These are phyloP conservation scores for Eucalyptus grandis DNA, from an alignment of 345 rosid genomes.

Conservation along the genomic window DNA sequence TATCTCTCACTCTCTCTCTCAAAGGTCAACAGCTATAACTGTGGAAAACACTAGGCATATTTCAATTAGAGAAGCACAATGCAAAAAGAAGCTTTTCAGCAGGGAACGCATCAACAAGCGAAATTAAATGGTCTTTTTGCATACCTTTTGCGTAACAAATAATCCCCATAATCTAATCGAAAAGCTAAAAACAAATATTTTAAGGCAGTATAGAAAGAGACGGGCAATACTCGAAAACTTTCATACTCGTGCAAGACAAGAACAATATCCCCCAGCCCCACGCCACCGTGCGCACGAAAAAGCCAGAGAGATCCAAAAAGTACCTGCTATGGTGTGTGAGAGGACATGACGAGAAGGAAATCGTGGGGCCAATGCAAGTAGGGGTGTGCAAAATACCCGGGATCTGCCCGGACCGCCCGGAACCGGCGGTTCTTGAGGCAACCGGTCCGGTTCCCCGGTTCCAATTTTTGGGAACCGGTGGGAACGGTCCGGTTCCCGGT, in stretches of 20 bases:
- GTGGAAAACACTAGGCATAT: background rate
- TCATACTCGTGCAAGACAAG: background rate
- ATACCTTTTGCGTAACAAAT: slow-evolving; percentile 3
- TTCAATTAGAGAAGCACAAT: slow-evolving; percentile 4
- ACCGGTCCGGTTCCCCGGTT: too few species aligned
- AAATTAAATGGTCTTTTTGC: slow-evolving; percentile 35
- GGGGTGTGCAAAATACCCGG: too few species aligned
- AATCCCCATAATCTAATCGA: background rate
- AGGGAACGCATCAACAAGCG: slow-evolving; percentile 14
- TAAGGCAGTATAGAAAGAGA: background rate
- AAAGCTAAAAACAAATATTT: background rate
- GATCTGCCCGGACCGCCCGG: too few species aligned
- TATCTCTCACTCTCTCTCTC: background rate
- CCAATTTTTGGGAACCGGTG: too few species aligned
- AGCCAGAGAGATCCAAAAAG: background rate
- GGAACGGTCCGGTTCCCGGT: too few species aligned
- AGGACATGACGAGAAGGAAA: background rate
- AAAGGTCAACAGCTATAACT: slow-evolving; percentile 13
- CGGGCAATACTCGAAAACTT: background rate
- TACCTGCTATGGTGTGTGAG: background rate
- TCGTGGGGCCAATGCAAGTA: background rate
- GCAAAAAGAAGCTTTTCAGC: slow-evolving; percentile 2
- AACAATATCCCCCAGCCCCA: background rate
- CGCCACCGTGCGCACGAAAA: background rate
- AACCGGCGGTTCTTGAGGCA: too few species aligned